These are phyloP conservation scores for Colletotrichum camelliae DNA, from an alignment of 2,329 filamentous ascomycete genomes.

Conservation along the genomic window DNA sequence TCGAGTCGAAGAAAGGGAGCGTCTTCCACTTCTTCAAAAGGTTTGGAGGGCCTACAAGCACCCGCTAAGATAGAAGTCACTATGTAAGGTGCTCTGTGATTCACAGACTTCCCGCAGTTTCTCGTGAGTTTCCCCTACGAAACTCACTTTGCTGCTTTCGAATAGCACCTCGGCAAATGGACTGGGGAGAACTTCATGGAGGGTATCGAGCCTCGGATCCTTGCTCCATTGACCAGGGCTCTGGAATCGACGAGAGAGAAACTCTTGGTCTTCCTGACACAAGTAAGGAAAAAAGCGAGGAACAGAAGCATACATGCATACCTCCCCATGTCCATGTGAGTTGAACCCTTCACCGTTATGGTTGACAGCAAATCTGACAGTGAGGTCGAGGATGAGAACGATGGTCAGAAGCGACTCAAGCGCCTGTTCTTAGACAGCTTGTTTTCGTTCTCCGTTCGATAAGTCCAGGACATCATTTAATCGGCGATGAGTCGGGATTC, in stretches of 20 bases:
- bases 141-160: too few species aligned
- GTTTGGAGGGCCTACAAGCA: not conserved
- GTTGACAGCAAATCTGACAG: not conserved
- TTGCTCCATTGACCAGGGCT: conserved; percentile 32
- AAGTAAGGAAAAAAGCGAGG: not conserved
- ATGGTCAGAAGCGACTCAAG: not conserved
- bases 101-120: too few species aligned
- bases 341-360: not conserved
- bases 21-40: not conserved
- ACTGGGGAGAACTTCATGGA: conserved; percentile 22
- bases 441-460: not conserved
- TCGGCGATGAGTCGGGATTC: not conserved
- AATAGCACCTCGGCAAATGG: conserved; percentile 32
- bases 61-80: too few species aligned
- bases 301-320: not conserved
- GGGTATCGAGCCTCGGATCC: conserved; percentile 31
- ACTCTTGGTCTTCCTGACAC: not conserved
- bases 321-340: not conserved
- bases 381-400: not conserved
- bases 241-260: not conserved
- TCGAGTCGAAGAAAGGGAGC: not conserved
- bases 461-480: not conserved
- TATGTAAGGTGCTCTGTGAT: too few species aligned
- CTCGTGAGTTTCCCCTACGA: too few species aligned
- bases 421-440: not conserved